Conservation (phyloP, 306 rosid species). For the Vigna nakashimae region DNA sequence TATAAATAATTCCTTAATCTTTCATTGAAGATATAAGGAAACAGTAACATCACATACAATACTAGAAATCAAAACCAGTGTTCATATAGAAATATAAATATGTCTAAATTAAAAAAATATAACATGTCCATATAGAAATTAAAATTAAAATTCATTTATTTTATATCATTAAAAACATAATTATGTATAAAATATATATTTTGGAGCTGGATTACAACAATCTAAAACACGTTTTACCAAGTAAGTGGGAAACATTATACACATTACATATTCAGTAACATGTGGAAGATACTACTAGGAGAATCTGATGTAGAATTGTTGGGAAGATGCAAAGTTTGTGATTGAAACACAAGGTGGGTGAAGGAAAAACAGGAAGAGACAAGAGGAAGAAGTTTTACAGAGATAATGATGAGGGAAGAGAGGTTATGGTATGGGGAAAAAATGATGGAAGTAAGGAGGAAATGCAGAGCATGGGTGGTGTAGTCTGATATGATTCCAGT, state of each 20-base stretch:
- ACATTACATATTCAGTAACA: neutral
- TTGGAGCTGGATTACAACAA: neutral
- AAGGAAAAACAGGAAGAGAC: neutral
- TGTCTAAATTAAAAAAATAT: no score
- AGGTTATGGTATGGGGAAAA: neutral
- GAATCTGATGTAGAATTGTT: neutral
- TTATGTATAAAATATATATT: no score
- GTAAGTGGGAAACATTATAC: neutral
- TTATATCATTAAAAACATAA: no score
- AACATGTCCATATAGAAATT: no score
- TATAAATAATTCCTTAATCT: no score
- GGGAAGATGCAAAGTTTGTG: neutral
- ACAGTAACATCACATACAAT: no score
- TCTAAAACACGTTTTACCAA: neutral
- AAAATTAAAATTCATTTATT: no score
- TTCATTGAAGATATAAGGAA: no score
- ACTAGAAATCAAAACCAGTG: no score
- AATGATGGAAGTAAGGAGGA: neutral
- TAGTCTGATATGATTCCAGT: slow-evolving; percentile 30
- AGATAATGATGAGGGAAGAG: neutral
- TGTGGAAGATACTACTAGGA: neutral
- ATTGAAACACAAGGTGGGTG: neutral
- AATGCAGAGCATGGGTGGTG: neutral
- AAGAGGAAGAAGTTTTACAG: neutral
- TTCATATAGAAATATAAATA: no score